phyloP scores from a whole-genome alignment of 345 rosid genomes.

The Eucalyptus cladocalyx region DNA sequence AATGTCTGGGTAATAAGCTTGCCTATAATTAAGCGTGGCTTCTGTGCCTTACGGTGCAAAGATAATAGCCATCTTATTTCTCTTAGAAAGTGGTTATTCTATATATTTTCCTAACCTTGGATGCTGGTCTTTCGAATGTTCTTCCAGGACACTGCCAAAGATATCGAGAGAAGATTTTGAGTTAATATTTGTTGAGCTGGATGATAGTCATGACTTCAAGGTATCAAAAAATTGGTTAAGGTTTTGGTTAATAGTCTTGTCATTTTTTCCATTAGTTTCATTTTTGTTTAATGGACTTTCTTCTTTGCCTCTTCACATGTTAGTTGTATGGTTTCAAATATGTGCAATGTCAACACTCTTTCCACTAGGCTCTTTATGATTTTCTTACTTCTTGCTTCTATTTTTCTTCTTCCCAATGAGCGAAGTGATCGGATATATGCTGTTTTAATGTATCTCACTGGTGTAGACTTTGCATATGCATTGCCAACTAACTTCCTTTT shows the following conservation, averaged over 20 bases:
- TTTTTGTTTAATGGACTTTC: not conserved
- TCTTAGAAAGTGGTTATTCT: not conserved
- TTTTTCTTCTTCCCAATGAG: not conserved
- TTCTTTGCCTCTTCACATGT: not conserved
- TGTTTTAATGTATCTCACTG: not conserved
- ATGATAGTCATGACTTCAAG: slow-evolving; percentile 89
- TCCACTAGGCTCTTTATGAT: not conserved
- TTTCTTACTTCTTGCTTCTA: not conserved
- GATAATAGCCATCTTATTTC: not conserved
- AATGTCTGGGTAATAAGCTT: no score
- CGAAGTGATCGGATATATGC: not conserved
- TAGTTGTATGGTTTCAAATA: not conserved
- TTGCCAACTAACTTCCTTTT: not conserved
- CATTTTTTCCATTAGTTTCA: not conserved
- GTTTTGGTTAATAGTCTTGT: not conserved
- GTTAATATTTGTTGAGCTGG: slow-evolving; percentile 85
- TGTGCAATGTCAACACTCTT: not conserved
- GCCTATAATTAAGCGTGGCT: not conserved
- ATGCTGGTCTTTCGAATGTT: not conserved
- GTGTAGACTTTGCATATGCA: not conserved
- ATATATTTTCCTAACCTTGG: not conserved
- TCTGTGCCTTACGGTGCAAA: not conserved
- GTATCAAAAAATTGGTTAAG: slow-evolving; percentile 16
- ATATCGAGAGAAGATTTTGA: slow-evolving; percentile 78
- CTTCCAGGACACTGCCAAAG: slow-evolving; percentile 70